Evolutionary conservation across 768 basidiomycete species (phyloP), one percentile per base, ranked within the genome.

Genomic region (Hypholoma fasciculare): DNA sequence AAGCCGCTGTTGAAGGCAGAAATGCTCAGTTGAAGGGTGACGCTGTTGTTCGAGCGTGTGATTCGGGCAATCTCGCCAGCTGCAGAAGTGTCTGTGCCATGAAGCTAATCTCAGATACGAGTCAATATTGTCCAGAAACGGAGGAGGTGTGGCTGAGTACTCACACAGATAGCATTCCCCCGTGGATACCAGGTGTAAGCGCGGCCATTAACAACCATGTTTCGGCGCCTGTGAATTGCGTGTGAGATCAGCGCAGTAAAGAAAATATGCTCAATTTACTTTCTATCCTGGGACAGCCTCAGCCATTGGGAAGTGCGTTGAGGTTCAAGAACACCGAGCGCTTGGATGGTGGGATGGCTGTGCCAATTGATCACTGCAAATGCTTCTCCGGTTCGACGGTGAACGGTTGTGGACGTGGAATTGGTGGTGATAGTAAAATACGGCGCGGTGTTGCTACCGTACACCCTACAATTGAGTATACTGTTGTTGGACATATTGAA

Each of bases 1-100:
- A 85, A 72, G 12, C 78, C 76, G 4, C 74, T 67, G 49, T 76
- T 74, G 30, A 84, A 69, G 1, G 81, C 81, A 23, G 76, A 69
- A 5, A 77, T 68, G 0, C 77, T 78, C 42, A 85, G 59, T 57
- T 83, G 78, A n/a, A 85, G 73, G 0, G 69, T 65, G 57, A 82
- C 71, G 0, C 48, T 67, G 48, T 71, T 69, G 7, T 71, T 59
- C 7, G 62, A 65, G 39, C 74, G 76, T 5, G 74, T 63, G 27
- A 84, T 67, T 16, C 76, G 75, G 1, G 77, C 72, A 20, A 68
- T 54, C 27, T 70, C 61, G 46, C 66, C 63, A 5, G 70, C 63
- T 12, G 59, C 47, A 14, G 57, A 54, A 1, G 68, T 59, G 1
- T 65, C 69, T 9, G 60, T 44, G 30, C 67, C 65, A 38, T 69